phyloP scores from a whole-genome alignment of 768 basidiomycete genomes.

The Boletus coccyginus region DNA sequence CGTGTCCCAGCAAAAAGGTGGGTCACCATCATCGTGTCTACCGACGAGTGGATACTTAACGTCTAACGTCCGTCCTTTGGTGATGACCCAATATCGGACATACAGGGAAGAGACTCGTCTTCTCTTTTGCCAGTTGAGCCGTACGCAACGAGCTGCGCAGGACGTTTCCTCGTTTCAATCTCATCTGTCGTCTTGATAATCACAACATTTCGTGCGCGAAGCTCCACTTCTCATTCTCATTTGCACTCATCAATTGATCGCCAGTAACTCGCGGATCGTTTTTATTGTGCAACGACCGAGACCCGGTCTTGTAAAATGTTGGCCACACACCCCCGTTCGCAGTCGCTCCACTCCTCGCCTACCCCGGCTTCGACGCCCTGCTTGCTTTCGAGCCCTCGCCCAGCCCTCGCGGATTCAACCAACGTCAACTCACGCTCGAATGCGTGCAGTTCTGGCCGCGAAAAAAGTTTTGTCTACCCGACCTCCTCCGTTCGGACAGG shows the following conservation, averaged over 20 bases:
- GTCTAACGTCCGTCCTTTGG: neutral
- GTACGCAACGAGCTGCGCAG: conserved; percentile 27
- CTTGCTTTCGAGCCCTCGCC: conserved; percentile 9
- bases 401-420: conserved; percentile 27
- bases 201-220: conserved; percentile 17
- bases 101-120: conserved; percentile 2
- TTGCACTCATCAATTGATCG: conserved; percentile 10
- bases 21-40: conserved; percentile 3
- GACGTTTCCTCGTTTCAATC: conserved; percentile 26
- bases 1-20: conserved; percentile 26
- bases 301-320: conserved; percentile 16
- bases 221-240: conserved; percentile 3
- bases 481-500: conserved; percentile 17
- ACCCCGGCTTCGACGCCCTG: neutral
- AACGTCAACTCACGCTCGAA: conserved; percentile 14
- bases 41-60: conserved; percentile 3
- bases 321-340: conserved; percentile 9
- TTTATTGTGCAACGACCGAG: conserved; percentile 9
- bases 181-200: conserved; percentile 20
- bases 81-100: neutral
- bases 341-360: neutral
- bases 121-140: neutral
- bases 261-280: conserved; percentile 2
- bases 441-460: neutral
- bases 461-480: conserved; percentile 15